These are phyloP conservation scores for Boechera retrofracta DNA, from an alignment of 345 rosid species.

Conservation along the genomic window DNA sequence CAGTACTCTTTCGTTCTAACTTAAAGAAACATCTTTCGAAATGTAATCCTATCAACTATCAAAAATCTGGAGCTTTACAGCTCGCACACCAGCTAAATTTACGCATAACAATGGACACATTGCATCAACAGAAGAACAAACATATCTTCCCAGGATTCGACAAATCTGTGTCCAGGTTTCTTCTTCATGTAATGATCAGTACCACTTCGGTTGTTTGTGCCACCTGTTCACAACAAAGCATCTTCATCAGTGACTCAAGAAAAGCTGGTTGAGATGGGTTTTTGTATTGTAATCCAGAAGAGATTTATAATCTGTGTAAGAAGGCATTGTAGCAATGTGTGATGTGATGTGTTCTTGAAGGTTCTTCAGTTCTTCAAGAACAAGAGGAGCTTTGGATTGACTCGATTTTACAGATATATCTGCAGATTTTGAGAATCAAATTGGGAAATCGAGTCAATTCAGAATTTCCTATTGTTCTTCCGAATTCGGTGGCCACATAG, in stretches of 20 bases:
- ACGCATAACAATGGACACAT: background rate
- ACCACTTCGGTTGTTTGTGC: background rate
- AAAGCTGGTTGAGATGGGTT: background rate
- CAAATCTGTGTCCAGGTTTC: too few species aligned
- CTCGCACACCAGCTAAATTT: background rate
- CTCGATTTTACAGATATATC: background rate
- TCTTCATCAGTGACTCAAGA: background rate
- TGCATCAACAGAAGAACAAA: background rate
- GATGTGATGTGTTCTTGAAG: background rate
- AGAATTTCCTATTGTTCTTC: slow-evolving; percentile 10
- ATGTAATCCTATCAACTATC: background rate
- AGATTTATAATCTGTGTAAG: too few species aligned
- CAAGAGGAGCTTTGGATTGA: slow-evolving; percentile 16
- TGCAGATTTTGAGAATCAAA: background rate
- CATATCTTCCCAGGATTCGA: too few species aligned
- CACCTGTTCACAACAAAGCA: background rate
- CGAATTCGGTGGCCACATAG: background rate
- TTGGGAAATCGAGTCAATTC: background rate
- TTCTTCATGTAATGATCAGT: background rate
- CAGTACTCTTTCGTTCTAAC: background rate
- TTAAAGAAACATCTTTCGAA: background rate
- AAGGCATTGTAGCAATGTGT: background rate
- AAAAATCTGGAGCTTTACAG: background rate
- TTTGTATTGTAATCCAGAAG: too few species aligned
- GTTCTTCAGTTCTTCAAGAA: slow-evolving; percentile 1